Evolutionary conservation across 2,329 filamentous ascomycete species (phyloP), one percentile per base, ranked within the genome.

Genomic region (Ophiocordyceps australis): DNA sequence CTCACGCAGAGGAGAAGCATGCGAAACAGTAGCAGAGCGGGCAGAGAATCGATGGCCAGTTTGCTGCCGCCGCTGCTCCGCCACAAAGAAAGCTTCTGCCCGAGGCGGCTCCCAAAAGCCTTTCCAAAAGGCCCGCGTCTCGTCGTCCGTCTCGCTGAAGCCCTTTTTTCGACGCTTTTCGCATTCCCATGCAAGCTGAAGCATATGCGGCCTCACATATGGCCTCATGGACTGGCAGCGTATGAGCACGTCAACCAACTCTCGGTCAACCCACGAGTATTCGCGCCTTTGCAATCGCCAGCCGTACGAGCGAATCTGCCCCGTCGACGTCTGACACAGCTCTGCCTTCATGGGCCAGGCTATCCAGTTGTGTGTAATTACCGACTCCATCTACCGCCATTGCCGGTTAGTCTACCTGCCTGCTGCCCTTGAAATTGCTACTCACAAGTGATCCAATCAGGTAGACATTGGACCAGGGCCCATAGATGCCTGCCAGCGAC

Each of bases 401-500:
- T n/a, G n/a, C n/a, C n/a, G n/a, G n/a, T n/a, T n/a, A n/a, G n/a
- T n/a, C n/a, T n/a, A n/a, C n/a, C n/a, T n/a, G n/a, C n/a, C n/a
- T n/a, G n/a, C n/a, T n/a, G n/a, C n/a, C n/a, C n/a, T n/a, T n/a
- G n/a, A n/a, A n/a, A n/a, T n/a, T n/a, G n/a, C n/a, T n/a, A 35
- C 38, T 35, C 16, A 42, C 42, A 21, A 40, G 32, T 30, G 34
- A 39, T 5, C 29, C 42, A 13, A 42, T 35, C 17, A 41, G 29
- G 23, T 43, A 46, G 16, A 43, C 27, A 21, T 42, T 43, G 3
- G 42, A 43, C 42, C 42, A 46, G 7, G 27, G 30, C 2, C 42
- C 42, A 27, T 33, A 46, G 17, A 42, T 40, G 0, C 42, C 42
- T 2, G 40, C 42, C 21, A 41, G 15, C 30, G 5, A 11, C 7